Conservation (phyloP, 2,329 filamentous ascomycete species). For the Westerdykella aurantiaca region DNA sequence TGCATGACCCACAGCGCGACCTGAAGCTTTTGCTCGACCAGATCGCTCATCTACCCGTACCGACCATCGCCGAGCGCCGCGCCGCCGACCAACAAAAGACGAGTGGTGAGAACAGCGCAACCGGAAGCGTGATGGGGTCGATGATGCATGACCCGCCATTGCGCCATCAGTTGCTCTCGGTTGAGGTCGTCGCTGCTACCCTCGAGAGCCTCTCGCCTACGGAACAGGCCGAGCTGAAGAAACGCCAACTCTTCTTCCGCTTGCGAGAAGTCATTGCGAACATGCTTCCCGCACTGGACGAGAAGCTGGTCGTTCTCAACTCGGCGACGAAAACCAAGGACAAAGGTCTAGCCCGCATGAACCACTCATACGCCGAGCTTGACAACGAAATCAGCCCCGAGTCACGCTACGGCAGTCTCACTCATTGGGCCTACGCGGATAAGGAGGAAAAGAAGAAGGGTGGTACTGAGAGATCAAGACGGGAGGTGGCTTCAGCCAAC, state of each 20-base stretch:
- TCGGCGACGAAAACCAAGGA: conserved; percentile 86
- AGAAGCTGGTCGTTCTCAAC: conserved; percentile 94
- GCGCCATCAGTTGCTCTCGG: conserved; percentile 18
- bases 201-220: conserved; percentile 24
- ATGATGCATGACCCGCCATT: conserved; percentile 13
- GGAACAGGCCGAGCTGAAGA: conserved; percentile 52
- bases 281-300: conserved; percentile 85
- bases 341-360: conserved; percentile 76
- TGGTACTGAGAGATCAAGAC: conserved; percentile 65
- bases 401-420: conserved; percentile 82
- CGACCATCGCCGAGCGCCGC: conserved; percentile 30
- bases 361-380: conserved; percentile 80
- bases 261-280: conserved; percentile 73
- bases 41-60: conserved; percentile 47
- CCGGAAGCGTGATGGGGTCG: conserved; percentile 36
- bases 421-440: conserved; percentile 93
- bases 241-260: conserved; percentile 70
- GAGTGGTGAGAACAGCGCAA: conserved; percentile 37
- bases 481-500: conserved; percentile 72
- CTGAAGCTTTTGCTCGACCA: conserved; percentile 69
- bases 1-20: conserved; percentile 79
- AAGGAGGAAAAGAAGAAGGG: conserved; percentile 52
- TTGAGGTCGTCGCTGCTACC: conserved; percentile 20
- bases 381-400: conserved; percentile 90
- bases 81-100: conserved; percentile 21